Conservation (phyloP, 768 basidiomycete genomes). For the Mycena chlorophos region DNA sequence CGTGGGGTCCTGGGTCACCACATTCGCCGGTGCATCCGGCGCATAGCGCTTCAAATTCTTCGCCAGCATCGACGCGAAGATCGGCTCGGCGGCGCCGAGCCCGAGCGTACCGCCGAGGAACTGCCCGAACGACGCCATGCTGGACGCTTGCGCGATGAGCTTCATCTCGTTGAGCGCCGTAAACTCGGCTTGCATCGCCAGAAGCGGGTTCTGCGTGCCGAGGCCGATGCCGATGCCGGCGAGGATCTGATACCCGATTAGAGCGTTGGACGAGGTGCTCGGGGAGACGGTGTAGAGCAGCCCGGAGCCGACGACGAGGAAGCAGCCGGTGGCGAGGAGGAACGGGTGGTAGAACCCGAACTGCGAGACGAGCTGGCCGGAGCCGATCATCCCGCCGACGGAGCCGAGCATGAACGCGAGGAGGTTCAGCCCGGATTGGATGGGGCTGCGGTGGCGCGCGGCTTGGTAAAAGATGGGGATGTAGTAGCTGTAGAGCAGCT, state of each 20-base stretch:
- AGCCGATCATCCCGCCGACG: background rate
- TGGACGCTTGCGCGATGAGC: too few relatives aligned
- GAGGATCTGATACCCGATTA: constrained; percentile 9
- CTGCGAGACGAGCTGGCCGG: constrained; percentile 3
- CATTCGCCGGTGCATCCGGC: constrained; percentile 11
- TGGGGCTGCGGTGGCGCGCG: background rate
- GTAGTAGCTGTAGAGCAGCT: background rate
- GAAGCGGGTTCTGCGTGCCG: constrained; percentile 2
- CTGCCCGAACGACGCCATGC: constrained; percentile 11
- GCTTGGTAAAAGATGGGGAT: constrained; percentile 3
- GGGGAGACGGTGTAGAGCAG: constrained; percentile 3
- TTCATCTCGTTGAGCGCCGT: too few relatives aligned
- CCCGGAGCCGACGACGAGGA: constrained; percentile 6
- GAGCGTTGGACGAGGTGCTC: background rate
- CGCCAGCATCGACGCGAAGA: constrained; percentile 7
- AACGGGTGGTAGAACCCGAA: constrained; percentile 7
- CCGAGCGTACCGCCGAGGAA: constrained; percentile 16
- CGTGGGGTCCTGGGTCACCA: too few relatives aligned
- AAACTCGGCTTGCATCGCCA: too few relatives aligned
- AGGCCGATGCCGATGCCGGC: constrained; percentile 1
- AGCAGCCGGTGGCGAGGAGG: constrained; percentile 14
- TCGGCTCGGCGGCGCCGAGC: constrained; percentile 10
- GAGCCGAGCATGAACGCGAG: constrained; percentile 6
- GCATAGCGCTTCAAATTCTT: constrained; percentile 12
- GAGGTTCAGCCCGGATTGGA: constrained; percentile 3